phyloP scores from a whole-genome alignment of 106 monocot species.

The Alisma plantagoaquatica region DNA sequence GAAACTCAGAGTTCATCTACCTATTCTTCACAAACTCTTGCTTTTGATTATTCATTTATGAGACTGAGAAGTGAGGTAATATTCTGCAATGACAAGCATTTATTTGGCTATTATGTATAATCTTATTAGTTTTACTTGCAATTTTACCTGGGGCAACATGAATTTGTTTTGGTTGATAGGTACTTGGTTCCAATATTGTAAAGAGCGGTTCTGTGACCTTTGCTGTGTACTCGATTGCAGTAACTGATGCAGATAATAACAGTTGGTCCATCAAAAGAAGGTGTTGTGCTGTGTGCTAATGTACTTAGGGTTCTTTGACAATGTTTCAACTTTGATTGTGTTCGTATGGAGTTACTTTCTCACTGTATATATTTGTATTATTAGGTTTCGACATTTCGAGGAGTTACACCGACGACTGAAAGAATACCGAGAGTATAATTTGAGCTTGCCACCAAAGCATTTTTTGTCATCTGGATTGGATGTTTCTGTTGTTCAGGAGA shows the following conservation, averaged over 20 bases:
- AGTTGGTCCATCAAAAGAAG: constrained; percentile 98
- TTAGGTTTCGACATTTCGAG: constrained; percentile 95
- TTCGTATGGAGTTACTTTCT: neutral
- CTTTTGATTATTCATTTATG: constrained; percentile 77
- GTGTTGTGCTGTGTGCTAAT: constrained; percentile 25
- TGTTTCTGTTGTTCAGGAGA: constrained; percentile 68
- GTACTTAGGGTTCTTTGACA: neutral
- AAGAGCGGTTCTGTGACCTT: constrained; percentile 87
- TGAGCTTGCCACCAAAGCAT: constrained; percentile 84
- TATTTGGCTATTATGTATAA: too few relatives aligned
- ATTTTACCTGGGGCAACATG: neutral
- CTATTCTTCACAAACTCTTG: constrained; percentile 33
- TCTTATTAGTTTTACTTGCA: neutral
- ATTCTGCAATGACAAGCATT: neutral
- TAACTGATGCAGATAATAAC: constrained; percentile 79
- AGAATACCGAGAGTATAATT: constrained; percentile 86
- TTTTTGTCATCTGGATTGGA: constrained; percentile 92
- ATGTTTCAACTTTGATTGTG: neutral
- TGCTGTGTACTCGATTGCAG: constrained; percentile 88
- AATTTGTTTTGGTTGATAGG: constrained; percentile 32
- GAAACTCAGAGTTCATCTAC: constrained; percentile 27
- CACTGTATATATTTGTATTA: constrained; percentile 2
- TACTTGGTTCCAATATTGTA: constrained; percentile 78
- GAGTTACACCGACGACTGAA: constrained; percentile 86
- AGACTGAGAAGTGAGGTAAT: constrained; percentile 91